A percentile compares a stretch with the other conserved stretches of the same genome.
These are phyloP conservation scores for Termitomyces sp. DNA, from an alignment of 768 basidiomycete genomes.

Conservation along the genomic window DNA sequence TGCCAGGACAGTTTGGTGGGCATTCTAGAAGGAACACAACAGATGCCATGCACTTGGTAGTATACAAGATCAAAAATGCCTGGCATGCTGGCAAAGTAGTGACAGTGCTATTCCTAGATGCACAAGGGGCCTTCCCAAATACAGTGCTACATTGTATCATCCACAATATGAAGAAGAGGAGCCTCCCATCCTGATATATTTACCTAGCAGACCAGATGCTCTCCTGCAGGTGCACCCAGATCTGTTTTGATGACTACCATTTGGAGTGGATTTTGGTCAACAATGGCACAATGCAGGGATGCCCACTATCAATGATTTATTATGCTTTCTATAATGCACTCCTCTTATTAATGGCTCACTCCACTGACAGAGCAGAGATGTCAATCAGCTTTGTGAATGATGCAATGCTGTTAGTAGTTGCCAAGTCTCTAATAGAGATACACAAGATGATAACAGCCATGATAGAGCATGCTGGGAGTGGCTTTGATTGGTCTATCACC, in stretches of 20 bases:
- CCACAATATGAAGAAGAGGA: background rate
- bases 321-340: background rate
- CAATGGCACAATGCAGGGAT: background rate
- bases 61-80: background rate
- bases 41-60: background rate
- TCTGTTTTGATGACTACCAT: background rate
- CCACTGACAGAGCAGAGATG: background rate
- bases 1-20: no score
- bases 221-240: background rate
- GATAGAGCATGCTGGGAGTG: background rate
- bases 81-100: background rate
- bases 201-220: background rate
- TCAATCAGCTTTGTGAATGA: background rate
- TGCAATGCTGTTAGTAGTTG: background rate
- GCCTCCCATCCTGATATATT: background rate
- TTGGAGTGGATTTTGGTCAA: background rate
- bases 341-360: background rate
- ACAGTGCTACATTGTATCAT: background rate
- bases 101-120: background rate
- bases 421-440: background rate
- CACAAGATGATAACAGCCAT: background rate
- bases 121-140: background rate
- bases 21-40: no score
- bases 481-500: background rate
- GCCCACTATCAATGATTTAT: background rate